phyloP scores from a whole-genome alignment of 169 alveolate genomes.

The Amoebophrya sp. region DNA sequence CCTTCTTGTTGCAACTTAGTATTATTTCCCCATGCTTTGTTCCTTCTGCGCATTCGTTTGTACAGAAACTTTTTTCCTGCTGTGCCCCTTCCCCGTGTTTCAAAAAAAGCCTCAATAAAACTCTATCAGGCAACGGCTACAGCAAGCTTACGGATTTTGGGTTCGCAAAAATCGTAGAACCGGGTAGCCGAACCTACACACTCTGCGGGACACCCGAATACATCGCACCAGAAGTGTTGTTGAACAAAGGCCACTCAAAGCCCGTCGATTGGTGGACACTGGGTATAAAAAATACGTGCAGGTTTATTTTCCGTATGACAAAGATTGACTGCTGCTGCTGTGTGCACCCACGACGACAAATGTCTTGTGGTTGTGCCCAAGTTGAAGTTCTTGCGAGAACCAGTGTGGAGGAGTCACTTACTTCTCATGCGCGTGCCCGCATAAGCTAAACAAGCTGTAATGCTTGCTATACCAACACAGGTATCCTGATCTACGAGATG shows the following conservation, averaged over 20 bases:
- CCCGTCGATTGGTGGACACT: slow-evolving; percentile 99
- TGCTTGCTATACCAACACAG: too few relatives aligned
- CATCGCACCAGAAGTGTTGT: slow-evolving; percentile 47
- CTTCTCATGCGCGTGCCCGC: too few relatives aligned
- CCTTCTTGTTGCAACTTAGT: too few relatives aligned
- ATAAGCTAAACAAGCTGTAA: too few relatives aligned
- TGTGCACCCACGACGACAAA: too few relatives aligned
- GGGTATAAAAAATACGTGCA: too few relatives aligned
- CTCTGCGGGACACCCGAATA: slow-evolving; percentile 49
- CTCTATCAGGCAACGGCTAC: slow-evolving; percentile 78
- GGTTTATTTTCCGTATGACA: too few relatives aligned
- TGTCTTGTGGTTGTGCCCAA: too few relatives aligned
- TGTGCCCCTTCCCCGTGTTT: neutral
- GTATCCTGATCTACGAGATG: slow-evolving; percentile 89
- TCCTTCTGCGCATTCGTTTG: neutral
- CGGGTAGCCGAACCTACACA: slow-evolving; percentile 71
- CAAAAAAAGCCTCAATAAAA: neutral
- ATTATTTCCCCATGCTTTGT: too few relatives aligned
- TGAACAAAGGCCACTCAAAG: slow-evolving; percentile 80
- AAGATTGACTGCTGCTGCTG: too few relatives aligned
- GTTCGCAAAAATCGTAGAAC: slow-evolving; percentile 95
- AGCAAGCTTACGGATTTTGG: slow-evolving; percentile 98
- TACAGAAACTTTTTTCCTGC: neutral
- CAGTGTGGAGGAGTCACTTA: too few relatives aligned
- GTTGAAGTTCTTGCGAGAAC: too few relatives aligned